These are phyloP conservation scores for Metarhizium humberi DNA, from an alignment of 2,329 filamentous ascomycete species.

Conservation along the genomic window DNA sequence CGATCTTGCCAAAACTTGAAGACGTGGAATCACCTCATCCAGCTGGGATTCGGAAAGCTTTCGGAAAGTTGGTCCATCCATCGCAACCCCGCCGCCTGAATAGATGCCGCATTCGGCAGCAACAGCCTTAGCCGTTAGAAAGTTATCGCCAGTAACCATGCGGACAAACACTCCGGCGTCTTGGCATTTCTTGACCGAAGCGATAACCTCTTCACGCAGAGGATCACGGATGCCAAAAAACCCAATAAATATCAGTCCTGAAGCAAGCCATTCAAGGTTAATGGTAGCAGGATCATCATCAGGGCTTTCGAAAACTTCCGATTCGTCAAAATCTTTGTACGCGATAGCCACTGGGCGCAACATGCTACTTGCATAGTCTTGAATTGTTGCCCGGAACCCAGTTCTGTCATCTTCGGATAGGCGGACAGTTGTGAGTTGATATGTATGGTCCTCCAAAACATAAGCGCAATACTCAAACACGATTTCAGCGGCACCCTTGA, in stretches of 20 bases:
- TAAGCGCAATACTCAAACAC: constrained; percentile 35
- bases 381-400: constrained; percentile 23
- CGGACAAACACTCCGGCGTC: constrained; percentile 57
- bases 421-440: constrained; percentile 16
- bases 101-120: constrained; percentile 32
- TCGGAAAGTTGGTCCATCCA: constrained; percentile 46
- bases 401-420: constrained; percentile 22
- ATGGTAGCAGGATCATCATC: constrained; percentile 24
- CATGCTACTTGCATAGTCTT: constrained; percentile 54
- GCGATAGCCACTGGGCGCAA: constrained; percentile 68
- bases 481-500: constrained; percentile 51
- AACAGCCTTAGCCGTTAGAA: constrained; percentile 34
- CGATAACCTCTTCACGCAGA: constrained; percentile 50
- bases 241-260: constrained; percentile 35
- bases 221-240: constrained; percentile 59
- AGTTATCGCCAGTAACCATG: constrained; percentile 47
- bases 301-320: constrained; percentile 51
- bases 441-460: constrained; percentile 35
- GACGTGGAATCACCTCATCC: constrained; percentile 46
- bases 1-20: constrained; percentile 60
- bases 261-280: constrained; percentile 32
- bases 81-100: constrained; percentile 56
- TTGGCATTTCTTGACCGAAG: constrained; percentile 53
- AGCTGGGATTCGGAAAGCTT: constrained; percentile 39
- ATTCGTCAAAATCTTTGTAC: constrained; percentile 62